A percentile compares a stretch with the other conserved stretches of the same genome.
Evolutionary conservation across 768 basidiomycete species (phyloP).

Genomic region (Lactifluus volemus): DNA sequence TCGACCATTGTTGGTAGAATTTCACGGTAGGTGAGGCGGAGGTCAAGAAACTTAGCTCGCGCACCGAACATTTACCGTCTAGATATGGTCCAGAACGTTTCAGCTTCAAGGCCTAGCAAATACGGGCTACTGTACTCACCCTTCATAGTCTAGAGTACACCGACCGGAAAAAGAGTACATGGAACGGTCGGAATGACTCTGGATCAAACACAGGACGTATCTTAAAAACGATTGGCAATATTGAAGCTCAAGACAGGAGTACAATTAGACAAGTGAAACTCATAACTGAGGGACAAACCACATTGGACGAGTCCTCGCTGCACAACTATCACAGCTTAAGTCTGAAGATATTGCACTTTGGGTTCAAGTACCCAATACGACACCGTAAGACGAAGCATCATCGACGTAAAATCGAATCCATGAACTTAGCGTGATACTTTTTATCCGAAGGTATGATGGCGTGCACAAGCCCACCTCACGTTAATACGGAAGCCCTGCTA

Average conservation of each 20-base stretch:
- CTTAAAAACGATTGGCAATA: too few relatives aligned
- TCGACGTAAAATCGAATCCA: neutral
- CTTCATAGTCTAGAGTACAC: neutral
- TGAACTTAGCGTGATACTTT: neutral
- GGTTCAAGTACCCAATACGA: too few relatives aligned
- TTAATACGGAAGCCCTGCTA: slow-evolving; percentile 17
- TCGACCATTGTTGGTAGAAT: neutral
- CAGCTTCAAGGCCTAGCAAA: neutral
- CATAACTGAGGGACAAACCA: too few relatives aligned
- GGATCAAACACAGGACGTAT: neutral
- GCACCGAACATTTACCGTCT: neutral
- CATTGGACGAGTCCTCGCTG: too few relatives aligned
- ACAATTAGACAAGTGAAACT: too few relatives aligned
- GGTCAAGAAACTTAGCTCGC: neutral
- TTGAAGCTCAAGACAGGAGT: too few relatives aligned
- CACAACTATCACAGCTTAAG: too few relatives aligned
- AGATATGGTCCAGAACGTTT: neutral
- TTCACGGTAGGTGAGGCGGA: neutral
- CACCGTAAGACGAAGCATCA: too few relatives aligned
- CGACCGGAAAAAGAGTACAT: neutral
- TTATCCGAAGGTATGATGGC: neutral
- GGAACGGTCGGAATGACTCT: neutral
- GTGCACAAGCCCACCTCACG: neutral
- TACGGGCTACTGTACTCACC: neutral
- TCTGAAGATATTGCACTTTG: too few relatives aligned